A percentile compares a stretch with the other conserved stretches of the same genome.
These are phyloP conservation scores for Przewalskia tangutica DNA, from an alignment of 257 asterid genomes.

Conservation along the genomic window DNA sequence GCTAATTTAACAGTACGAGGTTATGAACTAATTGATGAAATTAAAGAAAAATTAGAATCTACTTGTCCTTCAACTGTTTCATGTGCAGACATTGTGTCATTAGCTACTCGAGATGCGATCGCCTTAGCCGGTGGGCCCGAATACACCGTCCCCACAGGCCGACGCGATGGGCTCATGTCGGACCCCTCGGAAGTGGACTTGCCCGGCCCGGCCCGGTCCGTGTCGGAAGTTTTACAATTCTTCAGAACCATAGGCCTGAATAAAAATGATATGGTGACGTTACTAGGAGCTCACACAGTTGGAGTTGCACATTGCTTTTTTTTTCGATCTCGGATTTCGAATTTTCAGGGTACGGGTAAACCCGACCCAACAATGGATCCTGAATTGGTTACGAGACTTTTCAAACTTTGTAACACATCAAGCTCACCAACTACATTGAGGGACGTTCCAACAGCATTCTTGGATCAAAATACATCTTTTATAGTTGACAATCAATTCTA, in stretches of 20 bases:
- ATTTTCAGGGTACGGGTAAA: slow-evolving; percentile 24
- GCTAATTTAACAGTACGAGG: slow-evolving; percentile 27
- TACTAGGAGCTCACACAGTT: slow-evolving; percentile 69
- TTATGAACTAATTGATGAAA: slow-evolving; percentile 57
- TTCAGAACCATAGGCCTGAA: slow-evolving; percentile 41
- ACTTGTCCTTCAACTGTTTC: slow-evolving; percentile 55
- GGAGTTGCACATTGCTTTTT: slow-evolving; percentile 63
- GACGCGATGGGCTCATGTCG: slow-evolving; percentile 57
- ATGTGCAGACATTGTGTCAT: slow-evolving; percentile 61
- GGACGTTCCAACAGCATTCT: slow-evolving; percentile 19
- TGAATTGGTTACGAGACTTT: slow-evolving; percentile 24
- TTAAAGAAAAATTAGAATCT: slow-evolving; percentile 43
- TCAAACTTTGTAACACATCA: slow-evolving; percentile 30
- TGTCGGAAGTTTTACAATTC: slow-evolving; percentile 17
- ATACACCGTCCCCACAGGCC: slow-evolving; percentile 43
- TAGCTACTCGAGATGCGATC: slow-evolving; percentile 71
- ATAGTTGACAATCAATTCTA: slow-evolving; percentile 54
- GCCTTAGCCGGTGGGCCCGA: slow-evolving; percentile 55
- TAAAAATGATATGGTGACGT: slow-evolving; percentile 51
- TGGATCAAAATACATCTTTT: slow-evolving; percentile 65
- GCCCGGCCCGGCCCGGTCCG: slow-evolving; percentile 37
- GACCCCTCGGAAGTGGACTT: slow-evolving; percentile 27
- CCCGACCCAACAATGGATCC: slow-evolving; percentile 31
- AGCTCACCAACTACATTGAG: slow-evolving; percentile 24
- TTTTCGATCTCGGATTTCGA: slow-evolving; percentile 37